phyloP scores from a whole-genome alignment of 2,329 filamentous ascomycete genomes.

The Xylaria sp. region DNA sequence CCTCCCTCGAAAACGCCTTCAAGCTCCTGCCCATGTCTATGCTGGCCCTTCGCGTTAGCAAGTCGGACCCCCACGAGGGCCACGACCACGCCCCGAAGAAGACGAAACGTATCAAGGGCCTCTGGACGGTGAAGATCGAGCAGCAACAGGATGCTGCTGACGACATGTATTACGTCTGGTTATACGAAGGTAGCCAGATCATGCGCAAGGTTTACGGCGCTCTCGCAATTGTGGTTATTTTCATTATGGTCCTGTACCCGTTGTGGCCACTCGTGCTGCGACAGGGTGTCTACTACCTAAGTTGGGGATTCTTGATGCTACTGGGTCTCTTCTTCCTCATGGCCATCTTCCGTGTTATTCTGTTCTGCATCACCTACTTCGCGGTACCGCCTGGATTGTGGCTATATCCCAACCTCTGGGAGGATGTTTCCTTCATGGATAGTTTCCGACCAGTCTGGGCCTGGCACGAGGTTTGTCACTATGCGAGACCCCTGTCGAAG shows the following conservation, averaged over 20 bases:
- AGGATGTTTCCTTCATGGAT: conserved; percentile 98
- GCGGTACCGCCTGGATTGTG: conserved; percentile 84
- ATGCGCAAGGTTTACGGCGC: conserved; percentile 91
- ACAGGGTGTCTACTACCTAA: conserved; percentile 95
- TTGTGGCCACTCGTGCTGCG: conserved; percentile 92
- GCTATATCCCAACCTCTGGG: conserved; percentile 97
- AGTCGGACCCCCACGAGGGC: conserved; percentile 76
- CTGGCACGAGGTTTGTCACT: conserved; percentile 83
- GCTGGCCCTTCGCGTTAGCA: conserved; percentile 85
- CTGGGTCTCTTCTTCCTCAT: conserved; percentile 95
- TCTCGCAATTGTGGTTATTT: conserved; percentile 80
- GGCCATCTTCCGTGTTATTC: conserved; percentile 93
- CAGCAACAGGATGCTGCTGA: conserved; percentile 89
- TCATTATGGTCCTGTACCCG: conserved; percentile 90
- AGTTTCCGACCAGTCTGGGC: conserved; percentile 96
- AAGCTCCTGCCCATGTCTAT: conserved; percentile 94
- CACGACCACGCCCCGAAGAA: conserved; percentile 73
- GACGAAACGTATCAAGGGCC: conserved; percentile 88
- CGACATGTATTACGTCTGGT: conserved; percentile 93
- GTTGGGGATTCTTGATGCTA: conserved; percentile 87
- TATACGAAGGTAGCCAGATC: conserved; percentile 92
- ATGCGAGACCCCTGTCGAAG: conserved; percentile 3
- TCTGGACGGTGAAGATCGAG: conserved; percentile 95
- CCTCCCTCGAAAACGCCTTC: conserved; percentile 89
- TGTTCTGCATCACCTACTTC: conserved; percentile 94